Base-by-base conservation (phyloP, 2,329 filamentous ascomycete genomes). In the Pseudogymnoascus sp. region DNA sequence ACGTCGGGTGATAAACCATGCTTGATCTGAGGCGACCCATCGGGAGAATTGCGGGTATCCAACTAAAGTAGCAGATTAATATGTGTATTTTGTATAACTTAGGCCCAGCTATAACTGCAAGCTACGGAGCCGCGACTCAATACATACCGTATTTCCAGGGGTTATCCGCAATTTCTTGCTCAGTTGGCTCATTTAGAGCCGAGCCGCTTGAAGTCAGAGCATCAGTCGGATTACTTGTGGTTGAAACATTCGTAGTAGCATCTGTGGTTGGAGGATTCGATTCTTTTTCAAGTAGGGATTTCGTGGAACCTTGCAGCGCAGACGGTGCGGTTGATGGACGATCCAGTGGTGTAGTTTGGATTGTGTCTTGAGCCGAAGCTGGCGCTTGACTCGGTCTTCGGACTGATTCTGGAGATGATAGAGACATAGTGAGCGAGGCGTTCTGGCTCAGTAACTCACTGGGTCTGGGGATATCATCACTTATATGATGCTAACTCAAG, bases 11-110 rank as follows among this genome's bases (percentile, higher is more conserved):
- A 64, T 60, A 34, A 66, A 62, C 42, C 37, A 66, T 6, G 60
- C 39, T 12, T 63, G 23, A 29, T 62, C 60, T 5, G 64, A 66
- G 23, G 63, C 63, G 3, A 63, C 34, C 47, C 51, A 66, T 34
- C 29, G 26, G 7, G 18, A 60, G 31, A 63, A 64, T 26, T 47
- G 42, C 21, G 42, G 18, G 6, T 47, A 47, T 21, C 42, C 42
- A 26, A 10, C 42, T 47, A n/a, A 26, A 47, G 11, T 12, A 47
- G 18, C 11, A 47, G 23, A 47, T 47, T 47, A 47, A 12, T 21
- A 42, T 37, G 5, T 42, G 21, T 47, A 26, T 26, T 5, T 21
- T 45, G 18, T 12, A 16, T 42, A 21, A 42, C 16, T 42, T 42
- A 11, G 16, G 8, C 10, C 10, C 40, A 42, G 8, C 16, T 42